Base-by-base conservation (phyloP, 352 stramenopile genomes). In the Pythium chondricola region DNA sequence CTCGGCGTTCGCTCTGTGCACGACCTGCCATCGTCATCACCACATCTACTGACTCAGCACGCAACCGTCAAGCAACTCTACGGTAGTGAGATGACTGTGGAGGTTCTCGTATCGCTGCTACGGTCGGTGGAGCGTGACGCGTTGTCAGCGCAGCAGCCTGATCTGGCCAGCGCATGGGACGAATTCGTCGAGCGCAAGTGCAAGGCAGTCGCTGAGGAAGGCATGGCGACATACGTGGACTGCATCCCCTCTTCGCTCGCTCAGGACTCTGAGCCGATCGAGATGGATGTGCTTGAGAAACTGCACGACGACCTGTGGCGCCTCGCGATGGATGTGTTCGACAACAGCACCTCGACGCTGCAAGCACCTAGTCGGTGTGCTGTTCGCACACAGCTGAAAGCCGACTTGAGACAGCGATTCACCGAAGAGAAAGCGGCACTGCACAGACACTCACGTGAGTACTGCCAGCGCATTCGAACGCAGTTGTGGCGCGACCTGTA, bases 241-340 rank as follows among this genome's bases (percentile, higher is more conserved):
- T 90, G 78, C 45, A 71, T 91, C 6, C 71, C 81, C 43, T 67
- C 68, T 13, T 77, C 67, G 6, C 70, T 79, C 14, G 39, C 41
- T 5, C 46, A 60, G 9, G 79, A 91, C 40, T 29, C 44, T 20
- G 73, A 73, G 14, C 79, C 82, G 24, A 74, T 88, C 39, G 75
- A 89, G 31, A 52, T 90, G 30, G 58, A 70, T 4, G 63, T 65
- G 30, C 84, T 89, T 39, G 64, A 73, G 17, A 71, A 72, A 51
- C 65, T 93, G 18, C 77, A 93, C 39, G 65, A 74, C 18, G 82
- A 93, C n/a, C 69, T 93, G 25, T 63, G 48, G 43, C 67, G 68
- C 9, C 68, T 93, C 2, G 79, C 77, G 3, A 64, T 90, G 63
- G 75, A 87, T 32, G 63, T 90, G 8, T 93, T 75, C 29, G 65